Percentiles rank a stretch among this genome's conserved stretches.
Evolutionary conservation across 1,284 basidiomycete genomes (phyloP).

Genomic region (Pyrrhoderma noxium): DNA sequence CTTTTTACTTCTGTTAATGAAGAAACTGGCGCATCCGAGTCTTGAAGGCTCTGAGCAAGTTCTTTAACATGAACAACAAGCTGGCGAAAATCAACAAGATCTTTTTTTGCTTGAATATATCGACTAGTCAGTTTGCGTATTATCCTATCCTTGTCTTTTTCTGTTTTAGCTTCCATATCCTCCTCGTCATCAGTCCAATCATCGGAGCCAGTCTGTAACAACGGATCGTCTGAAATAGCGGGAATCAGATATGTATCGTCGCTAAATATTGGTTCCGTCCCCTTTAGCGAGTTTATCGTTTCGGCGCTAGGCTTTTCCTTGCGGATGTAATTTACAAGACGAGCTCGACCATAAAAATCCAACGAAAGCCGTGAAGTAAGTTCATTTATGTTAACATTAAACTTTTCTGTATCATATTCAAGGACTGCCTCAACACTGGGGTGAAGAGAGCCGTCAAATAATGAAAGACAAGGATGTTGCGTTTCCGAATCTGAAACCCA

Average conservation of each 20-base stretch:
- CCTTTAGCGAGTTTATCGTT: conserved; percentile 42
- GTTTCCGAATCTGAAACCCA: conserved; percentile 66
- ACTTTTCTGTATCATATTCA: conserved; percentile 52
- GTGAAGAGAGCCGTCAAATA: conserved; percentile 72
- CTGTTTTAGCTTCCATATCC: conserved; percentile 22
- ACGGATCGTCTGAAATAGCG: conserved; percentile 73
- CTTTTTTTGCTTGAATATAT: conserved; percentile 43
- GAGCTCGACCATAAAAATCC: conserved; percentile 67
- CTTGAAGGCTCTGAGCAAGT: conserved; percentile 36
- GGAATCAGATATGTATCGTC: conserved; percentile 78
- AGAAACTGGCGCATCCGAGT: conserved; percentile 23
- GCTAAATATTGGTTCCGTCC: conserved; percentile 54
- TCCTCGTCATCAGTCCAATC: conserved; percentile 74
- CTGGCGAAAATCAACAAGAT: conserved; percentile 51
- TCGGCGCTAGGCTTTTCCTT: conserved; percentile 52
- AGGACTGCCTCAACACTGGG: conserved; percentile 56
- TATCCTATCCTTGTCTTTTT: conserved; percentile 30
- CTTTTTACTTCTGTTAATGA: conserved; percentile 29
- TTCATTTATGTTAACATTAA: conserved; percentile 58
- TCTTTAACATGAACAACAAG: conserved; percentile 39
- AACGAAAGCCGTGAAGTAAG: conserved; percentile 48
- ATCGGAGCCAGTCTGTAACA: conserved; percentile 64
- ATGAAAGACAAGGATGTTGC: conserved; percentile 55
- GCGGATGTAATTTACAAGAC: conserved; percentile 83
- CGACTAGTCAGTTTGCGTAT: conserved; percentile 44